Conservation (phyloP, 805 yeast species). For the Scheffersomyces stipitis region DNA sequence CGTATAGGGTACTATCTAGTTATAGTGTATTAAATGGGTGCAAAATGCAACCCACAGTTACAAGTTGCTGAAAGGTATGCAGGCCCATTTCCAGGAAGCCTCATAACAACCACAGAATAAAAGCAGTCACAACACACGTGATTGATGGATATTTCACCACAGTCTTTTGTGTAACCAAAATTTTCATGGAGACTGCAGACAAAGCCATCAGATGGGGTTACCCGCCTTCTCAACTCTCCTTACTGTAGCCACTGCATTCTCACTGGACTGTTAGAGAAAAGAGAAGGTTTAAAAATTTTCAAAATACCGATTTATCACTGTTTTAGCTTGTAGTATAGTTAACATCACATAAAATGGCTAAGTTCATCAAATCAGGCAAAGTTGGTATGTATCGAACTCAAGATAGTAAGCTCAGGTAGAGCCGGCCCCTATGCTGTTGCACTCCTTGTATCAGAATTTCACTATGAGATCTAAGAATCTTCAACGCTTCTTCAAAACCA, state of each 20-base stretch:
- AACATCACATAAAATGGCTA: constrained; percentile 72
- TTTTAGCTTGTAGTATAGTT: constrained; percentile 12
- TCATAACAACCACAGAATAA: too few relatives aligned
- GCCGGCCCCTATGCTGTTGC: too few relatives aligned
- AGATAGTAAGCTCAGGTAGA: not conserved
- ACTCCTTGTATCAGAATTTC: too few relatives aligned
- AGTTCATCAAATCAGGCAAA: constrained; percentile 99
- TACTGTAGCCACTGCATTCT: not conserved
- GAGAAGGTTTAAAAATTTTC: constrained; percentile 17
- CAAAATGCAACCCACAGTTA: too few relatives aligned
- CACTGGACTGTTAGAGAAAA: not conserved
- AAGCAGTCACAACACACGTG: too few relatives aligned
- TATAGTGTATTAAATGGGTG: too few relatives aligned
- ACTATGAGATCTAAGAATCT: too few relatives aligned
- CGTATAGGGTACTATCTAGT: too few relatives aligned
- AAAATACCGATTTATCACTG: constrained; percentile 10
- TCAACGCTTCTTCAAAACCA: too few relatives aligned
- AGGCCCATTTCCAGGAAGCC: too few relatives aligned
- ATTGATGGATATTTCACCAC: too few relatives aligned
- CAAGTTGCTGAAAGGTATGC: too few relatives aligned
- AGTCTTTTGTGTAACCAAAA: constrained; percentile 9
- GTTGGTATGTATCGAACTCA: constrained; percentile 73
- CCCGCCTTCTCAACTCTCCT: not conserved
- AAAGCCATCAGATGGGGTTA: not conserved
- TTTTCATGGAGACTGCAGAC: constrained; percentile 5